Base-by-base conservation (phyloP, 768 basidiomycete species). In the Panus rudis region DNA sequence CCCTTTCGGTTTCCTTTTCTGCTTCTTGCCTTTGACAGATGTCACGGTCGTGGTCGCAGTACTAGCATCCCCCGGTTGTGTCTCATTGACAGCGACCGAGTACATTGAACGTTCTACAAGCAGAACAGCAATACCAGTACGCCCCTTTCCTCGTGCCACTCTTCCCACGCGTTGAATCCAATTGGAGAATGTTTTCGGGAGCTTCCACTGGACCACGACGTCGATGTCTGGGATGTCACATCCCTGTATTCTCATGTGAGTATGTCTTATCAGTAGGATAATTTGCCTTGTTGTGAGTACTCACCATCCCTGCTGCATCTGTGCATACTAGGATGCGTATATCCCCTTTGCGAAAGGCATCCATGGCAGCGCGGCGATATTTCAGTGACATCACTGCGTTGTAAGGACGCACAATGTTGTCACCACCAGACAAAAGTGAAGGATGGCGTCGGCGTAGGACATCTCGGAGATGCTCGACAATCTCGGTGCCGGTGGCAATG, bases 261-360 rank as follows among this genome's bases (percentile, higher is more conserved):
- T 30, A 17, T 3, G 27, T 30, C 6, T 17, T 30, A 31, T 16
- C 10, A 10, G 16, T 30, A 30, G 28, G 10, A 30, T 16, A 10
- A 30, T 16, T 10, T 16, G 28, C 16, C 16, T 32, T 17, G 21
- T 3, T 34, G 8, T 2, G 1, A 12, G 17, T 6, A 48, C 52
- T 40, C 27, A 51, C 54, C 51, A 55, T 55, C 13, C 54, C 54
- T 11, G 63, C 60, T 6, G 64, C 65, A 47, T 67, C 64, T 1
- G 65, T 67, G 41, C 63, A 66, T 3, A 65, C 49, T 5, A 66
- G 26, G 3, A 67, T 51, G 0, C 61, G 55, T 0, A 67, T 37
- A 0, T 30, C 19, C 0, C 63, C 62, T 0, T 21, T 25, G 22
- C 54, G 56, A 47, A 66, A 63, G 1, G 54, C 31, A 0, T 28